Base-by-base conservation (phyloP, 495 filamentous ascomycete species). In the Penicillium argentinense region DNA sequence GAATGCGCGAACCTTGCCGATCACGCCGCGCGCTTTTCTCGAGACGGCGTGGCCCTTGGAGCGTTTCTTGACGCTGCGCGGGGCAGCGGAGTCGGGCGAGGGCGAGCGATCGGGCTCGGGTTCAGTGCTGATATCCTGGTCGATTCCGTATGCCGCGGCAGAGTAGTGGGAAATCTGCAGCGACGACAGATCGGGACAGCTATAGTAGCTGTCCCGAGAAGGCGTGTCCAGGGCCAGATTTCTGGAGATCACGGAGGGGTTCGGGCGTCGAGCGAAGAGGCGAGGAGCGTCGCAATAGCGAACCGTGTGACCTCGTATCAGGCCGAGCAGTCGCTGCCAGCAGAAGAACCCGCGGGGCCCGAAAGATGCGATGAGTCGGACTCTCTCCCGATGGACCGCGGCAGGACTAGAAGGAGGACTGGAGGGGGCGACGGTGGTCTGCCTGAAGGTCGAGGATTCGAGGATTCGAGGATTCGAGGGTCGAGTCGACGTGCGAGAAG, bases 171-270 rank as follows among this genome's bases (percentile, higher is more conserved):
- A 64, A 54, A 71, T 74, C 60, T 72, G 70, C 54, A 73, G 61
- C 51, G 64, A 59, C 16, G 72, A 73, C 59, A 75, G 66, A 73
- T 75, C 70, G 64, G 71, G 70, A 72, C 70, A 75, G 72, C 72
- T 74, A 62, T 67, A 59, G 51, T 66, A 73, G 72, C 72, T 74
- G 72, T 66, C 68, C 68, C 70, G 66, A 52, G 63, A 60, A 53
- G 66, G 58, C 34, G 62, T 65, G 59, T 68, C 67, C 63, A 61
- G 62, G 69, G 71, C 72, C 72, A 75, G 69, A 57, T 60, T 75
- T 75, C 56, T 67, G 38, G 30, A 34, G 42, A 51, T 56, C 56
- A 48, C 53, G 56, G 59, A 57, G 48, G 39, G 48, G 42, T 57
- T 48, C 45, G 46, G 60, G 42, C 54, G 59, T 51, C 54, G 49